phyloP scores from a whole-genome alignment of 345 rosid genomes.

The Heritiera fomes region DNA sequence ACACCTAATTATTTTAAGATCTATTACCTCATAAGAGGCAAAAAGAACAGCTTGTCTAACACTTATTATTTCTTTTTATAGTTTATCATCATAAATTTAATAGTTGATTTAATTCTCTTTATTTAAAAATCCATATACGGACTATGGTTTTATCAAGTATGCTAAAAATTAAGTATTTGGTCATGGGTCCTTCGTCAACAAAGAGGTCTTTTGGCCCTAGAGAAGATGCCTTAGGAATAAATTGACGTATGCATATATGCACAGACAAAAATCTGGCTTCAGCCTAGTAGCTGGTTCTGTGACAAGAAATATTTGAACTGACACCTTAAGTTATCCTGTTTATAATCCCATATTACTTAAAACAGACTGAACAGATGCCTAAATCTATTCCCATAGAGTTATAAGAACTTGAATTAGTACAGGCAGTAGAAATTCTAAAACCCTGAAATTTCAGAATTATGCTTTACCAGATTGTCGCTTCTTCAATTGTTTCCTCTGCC shows the following conservation, averaged over 20 bases:
- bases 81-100: background rate
- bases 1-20: background rate
- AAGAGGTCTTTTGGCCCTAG: background rate
- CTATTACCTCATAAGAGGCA: background rate
- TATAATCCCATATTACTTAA: background rate
- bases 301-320: background rate
- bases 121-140: background rate
- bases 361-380: conserved; percentile 13
- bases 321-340: background rate
- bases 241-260: background rate
- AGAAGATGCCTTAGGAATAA: background rate
- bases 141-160: background rate
- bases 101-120: background rate
- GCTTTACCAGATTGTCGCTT: conserved; percentile 81
- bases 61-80: background rate
- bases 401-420: conserved; percentile 17
- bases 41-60: background rate
- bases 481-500: conserved; percentile 88
- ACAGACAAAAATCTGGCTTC: background rate
- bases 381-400: conserved; percentile 1
- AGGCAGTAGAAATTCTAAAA: conserved; percentile 3
- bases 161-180: background rate
- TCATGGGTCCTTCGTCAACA: background rate
- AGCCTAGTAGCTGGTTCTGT: background rate
- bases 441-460: background rate